A percentile compares a stretch with the other conserved stretches of the same genome.
These are phyloP conservation scores for Madurella mycetomatis DNA, from an alignment of 2,329 filamentous ascomycete species.

Conservation along the genomic window DNA sequence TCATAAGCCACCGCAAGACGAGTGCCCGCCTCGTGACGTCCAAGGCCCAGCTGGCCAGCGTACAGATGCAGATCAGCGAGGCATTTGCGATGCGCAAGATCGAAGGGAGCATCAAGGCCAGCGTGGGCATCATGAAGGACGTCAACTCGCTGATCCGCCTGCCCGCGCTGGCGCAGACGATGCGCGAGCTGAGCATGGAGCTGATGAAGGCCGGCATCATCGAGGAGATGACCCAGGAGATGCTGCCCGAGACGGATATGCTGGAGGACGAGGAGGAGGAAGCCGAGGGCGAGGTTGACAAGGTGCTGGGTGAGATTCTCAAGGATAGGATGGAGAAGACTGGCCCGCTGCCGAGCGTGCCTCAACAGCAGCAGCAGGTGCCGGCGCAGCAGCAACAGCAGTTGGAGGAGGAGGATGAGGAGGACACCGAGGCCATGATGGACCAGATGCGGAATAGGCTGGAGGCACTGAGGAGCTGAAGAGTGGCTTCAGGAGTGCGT, in stretches of 20 bases:
- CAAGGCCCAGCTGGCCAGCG: conserved; percentile 86
- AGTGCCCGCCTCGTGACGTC: conserved; percentile 71
- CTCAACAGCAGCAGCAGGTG: conserved; percentile 50
- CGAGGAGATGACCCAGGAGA: conserved; percentile 93
- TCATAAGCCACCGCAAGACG: conserved; percentile 77
- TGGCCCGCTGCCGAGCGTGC: conserved; percentile 49
- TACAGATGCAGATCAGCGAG: conserved; percentile 97
- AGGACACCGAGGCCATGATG: conserved; percentile 84
- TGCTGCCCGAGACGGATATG: conserved; percentile 66
- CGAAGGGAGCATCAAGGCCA: conserved; percentile 81
- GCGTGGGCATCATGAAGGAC: conserved; percentile 93
- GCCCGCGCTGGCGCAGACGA: conserved; percentile 82
- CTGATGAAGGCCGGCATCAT: conserved; percentile 93
- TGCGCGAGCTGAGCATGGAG: conserved; percentile 82
- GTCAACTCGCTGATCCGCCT: conserved; percentile 81
- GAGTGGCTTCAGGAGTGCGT: too few species aligned
- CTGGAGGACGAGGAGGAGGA: conserved; percentile 73
- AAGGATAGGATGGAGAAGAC: conserved; percentile 73
- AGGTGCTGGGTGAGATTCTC: conserved; percentile 85
- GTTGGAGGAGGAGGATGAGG: conserved; percentile 64
- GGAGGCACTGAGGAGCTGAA: conserved; percentile 75
- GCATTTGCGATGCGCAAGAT: conserved; percentile 95
- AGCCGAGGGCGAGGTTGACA: conserved; percentile 78
- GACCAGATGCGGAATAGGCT: conserved; percentile 90
- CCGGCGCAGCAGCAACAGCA: conserved; percentile 47